Percentiles rank a stretch among this genome's conserved stretches.
Evolutionary conservation across 2,329 filamentous ascomycete genomes (phyloP).

Genomic region (Cercospora citrullina): DNA sequence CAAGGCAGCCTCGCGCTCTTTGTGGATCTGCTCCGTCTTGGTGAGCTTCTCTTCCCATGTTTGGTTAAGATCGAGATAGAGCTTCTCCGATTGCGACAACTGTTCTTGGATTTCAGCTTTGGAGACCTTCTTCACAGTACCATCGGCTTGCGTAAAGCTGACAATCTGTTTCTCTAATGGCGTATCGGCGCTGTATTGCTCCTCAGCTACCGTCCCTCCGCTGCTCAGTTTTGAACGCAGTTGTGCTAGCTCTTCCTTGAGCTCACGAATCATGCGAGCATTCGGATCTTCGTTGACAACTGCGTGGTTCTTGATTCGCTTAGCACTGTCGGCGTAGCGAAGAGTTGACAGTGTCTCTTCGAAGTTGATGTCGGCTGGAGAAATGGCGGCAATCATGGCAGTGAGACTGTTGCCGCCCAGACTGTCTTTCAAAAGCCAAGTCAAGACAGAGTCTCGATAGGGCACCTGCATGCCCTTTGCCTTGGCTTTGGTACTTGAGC

Average conservation of each 20-base stretch:
- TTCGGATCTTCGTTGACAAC: conserved; percentile 99
- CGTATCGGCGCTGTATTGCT: conserved; percentile 88
- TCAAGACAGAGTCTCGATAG: conserved; percentile 94
- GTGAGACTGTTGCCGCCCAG: conserved; percentile 98
- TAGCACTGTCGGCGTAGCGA: conserved; percentile 94
- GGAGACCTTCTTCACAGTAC: conserved; percentile 87
- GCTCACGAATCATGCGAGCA: conserved; percentile 94
- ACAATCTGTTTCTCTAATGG: conserved; percentile 95
- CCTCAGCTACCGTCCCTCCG: conserved; percentile 57
- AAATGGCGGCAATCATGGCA: conserved; percentile 99
- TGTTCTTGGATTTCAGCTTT: conserved; percentile 98
- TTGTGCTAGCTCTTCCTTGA: conserved; percentile 90
- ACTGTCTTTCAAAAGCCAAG: conserved; percentile 96
- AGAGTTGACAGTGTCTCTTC: conserved; percentile 95
- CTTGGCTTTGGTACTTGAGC: conserved; percentile 76
- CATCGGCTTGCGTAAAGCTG: conserved; percentile 84
- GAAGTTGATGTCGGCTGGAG: conserved; percentile 97
- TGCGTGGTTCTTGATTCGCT: conserved; percentile 99
- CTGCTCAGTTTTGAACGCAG: conserved; percentile 76
- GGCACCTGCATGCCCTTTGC: conserved; percentile 75
- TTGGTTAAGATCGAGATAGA: conserved; percentile 93
- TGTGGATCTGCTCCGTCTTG: conserved; percentile 96
- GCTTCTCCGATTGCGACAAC: conserved; percentile 91
- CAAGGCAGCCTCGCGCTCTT: conserved; percentile 89
- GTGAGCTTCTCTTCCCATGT: conserved; percentile 97